Conservation (phyloP, 768 basidiomycete species). For the Boletus bicolor region DNA sequence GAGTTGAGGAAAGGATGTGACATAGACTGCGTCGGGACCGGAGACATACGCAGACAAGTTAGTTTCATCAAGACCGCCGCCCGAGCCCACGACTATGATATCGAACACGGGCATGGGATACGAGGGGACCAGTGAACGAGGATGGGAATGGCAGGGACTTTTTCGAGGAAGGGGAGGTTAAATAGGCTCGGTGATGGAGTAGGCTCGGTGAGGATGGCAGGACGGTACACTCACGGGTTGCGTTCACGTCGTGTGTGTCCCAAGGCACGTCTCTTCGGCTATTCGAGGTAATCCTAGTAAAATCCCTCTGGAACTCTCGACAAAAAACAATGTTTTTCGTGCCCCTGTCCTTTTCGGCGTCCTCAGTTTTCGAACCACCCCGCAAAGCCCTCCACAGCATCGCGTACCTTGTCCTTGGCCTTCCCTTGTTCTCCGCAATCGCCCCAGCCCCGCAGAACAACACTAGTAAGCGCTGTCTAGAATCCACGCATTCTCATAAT, state of each 20-base stretch:
- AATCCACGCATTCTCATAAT: conserved; percentile 9
- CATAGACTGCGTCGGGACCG: background rate
- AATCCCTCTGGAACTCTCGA: background rate
- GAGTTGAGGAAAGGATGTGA: conserved; percentile 7
- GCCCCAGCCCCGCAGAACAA: conserved; percentile 5
- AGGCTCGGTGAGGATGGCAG: background rate
- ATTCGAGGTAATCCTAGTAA: background rate
- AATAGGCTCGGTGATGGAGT: background rate
- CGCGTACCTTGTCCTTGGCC: conserved; percentile 5
- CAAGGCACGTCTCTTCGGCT: conserved; percentile 26
- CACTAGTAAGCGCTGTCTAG: background rate
- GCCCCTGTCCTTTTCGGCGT: background rate
- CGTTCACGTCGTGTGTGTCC: background rate
- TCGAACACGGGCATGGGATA: conserved; percentile 53
- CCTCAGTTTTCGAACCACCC: background rate
- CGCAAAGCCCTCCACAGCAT: conserved; percentile 4
- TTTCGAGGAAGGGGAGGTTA: background rate
- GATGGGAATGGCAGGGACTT: background rate
- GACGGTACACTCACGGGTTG: background rate
- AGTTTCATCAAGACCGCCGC: conserved; percentile 88
- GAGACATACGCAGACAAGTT: conserved; percentile 78
- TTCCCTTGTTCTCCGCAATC: background rate
- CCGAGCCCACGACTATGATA: conserved; percentile 75
- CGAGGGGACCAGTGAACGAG: background rate
- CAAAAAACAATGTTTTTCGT: background rate